A percentile compares a stretch with the other conserved stretches of the same genome.
These are phyloP conservation scores for Sistotremastrum niveocremeum DNA, from an alignment of 768 basidiomycete species.

Conservation along the genomic window DNA sequence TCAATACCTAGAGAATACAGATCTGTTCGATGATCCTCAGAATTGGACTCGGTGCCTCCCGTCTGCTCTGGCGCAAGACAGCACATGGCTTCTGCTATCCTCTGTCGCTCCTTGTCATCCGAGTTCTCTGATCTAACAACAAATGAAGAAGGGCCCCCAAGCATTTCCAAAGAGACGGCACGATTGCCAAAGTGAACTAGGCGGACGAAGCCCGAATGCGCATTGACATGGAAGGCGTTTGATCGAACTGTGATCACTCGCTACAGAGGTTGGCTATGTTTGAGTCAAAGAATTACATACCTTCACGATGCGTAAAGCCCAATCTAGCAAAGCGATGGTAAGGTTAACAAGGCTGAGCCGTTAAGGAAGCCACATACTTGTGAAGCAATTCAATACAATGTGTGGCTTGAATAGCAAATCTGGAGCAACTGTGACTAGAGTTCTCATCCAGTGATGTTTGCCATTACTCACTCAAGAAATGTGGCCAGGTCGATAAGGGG, in stretches of 20 bases:
- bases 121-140: slow-evolving; percentile 37
- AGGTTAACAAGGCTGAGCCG: not conserved
- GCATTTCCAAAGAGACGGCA: slow-evolving; percentile 55
- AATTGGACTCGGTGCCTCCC: slow-evolving; percentile 55
- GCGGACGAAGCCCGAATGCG: slow-evolving; percentile 54
- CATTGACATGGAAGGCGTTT: slow-evolving; percentile 63
- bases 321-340: slow-evolving; percentile 20
- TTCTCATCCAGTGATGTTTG: not conserved
- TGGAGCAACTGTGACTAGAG: slow-evolving; percentile 13
- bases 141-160: slow-evolving; percentile 56
- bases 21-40: slow-evolving; percentile 63
- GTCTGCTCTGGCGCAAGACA: slow-evolving; percentile 71
- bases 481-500: slow-evolving; percentile 69
- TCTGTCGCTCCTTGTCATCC: slow-evolving; percentile 49
- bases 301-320: slow-evolving; percentile 58
- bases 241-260: slow-evolving; percentile 41
- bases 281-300: slow-evolving; percentile 16
- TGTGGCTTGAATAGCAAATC: slow-evolving; percentile 65
- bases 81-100: slow-evolving; percentile 62
- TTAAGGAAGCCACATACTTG: slow-evolving; percentile 22
- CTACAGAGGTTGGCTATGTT: not conserved
- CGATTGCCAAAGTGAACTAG: slow-evolving; percentile 68
- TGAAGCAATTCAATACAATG: slow-evolving; percentile 58
- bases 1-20: slow-evolving; percentile 60
- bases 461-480: slow-evolving; percentile 49